Base-by-base conservation (phyloP, 495 filamentous ascomycete genomes). In the Xylaria venustula region DNA sequence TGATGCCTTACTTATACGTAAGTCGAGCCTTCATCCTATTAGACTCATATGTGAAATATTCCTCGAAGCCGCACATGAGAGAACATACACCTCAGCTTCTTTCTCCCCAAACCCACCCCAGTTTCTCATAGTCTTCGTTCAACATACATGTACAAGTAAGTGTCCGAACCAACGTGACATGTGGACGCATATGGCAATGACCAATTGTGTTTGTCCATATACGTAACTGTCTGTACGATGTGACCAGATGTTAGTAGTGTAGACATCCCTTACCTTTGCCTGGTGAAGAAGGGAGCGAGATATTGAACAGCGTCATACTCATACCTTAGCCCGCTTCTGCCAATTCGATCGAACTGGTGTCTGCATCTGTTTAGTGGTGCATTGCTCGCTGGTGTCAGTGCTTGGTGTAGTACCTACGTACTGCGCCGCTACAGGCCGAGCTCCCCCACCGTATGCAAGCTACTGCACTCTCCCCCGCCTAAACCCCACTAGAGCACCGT, bases 401-500 rank as follows among this genome's bases (percentile, higher is more conserved):
- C 30, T 34, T 5, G 30, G 5, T 34, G 11, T 11, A 34, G 30
- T 34, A 34, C 30, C 30, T 34, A 34, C 30, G 11, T 34, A n/a
- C n/a, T n/a, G n/a, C n/a, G n/a, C n/a, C 11, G 30, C 30, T 40
- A 40, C 37, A 40, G 32, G 48, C 36, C 36, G 48, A 36, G 30
- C 17, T 12, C 47, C 26, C 47, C 47, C 15, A 32, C 26, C 26
- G 3, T 49, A 37, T 11, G 49, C 49, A 52, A 52, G 51, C 34
- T 54, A 42, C 51, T 54, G 51, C 51, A 42, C 36, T 52, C 36
- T 30, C 34, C 51, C 50, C 51, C 34, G 22, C 36, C 12, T 54
- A 54, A 12, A 42, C 51, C 51, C 51, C 51, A 20, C 51, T 30
- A 9, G 28, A 32, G 12, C 19, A 22, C n/a, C n/a, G n/a, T n/a